phyloP scores from a whole-genome alignment of 2,329 filamentous ascomycete genomes.

The Calonectria multiphialidica region DNA sequence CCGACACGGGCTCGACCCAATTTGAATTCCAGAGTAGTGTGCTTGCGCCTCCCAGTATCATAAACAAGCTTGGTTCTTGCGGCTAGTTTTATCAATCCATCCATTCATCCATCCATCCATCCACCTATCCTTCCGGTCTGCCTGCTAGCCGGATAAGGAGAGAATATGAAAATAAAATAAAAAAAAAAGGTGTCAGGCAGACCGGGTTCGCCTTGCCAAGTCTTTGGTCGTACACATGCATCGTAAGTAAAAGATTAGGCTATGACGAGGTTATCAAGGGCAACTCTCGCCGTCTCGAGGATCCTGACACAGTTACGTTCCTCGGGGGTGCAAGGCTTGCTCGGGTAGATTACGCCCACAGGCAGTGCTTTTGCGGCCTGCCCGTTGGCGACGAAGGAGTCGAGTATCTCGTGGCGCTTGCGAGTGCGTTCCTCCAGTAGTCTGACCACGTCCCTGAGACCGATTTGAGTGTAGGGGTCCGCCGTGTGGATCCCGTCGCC shows the following conservation, averaged over 20 bases:
- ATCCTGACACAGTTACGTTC: constrained; percentile 62
- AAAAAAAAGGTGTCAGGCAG: too few species aligned
- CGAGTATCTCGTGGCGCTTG: constrained; percentile 62
- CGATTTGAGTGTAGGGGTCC: constrained; percentile 52
- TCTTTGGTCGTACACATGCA: neutral
- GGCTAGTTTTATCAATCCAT: neutral
- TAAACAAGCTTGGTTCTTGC: neutral
- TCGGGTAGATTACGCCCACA: constrained; percentile 42
- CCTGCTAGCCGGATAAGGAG: neutral
- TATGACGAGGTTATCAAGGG: constrained; percentile 68
- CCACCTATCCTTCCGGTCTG: neutral
- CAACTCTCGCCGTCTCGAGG: constrained; percentile 65
- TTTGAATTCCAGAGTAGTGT: constrained; percentile 5
- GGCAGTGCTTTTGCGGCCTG: constrained; percentile 40
- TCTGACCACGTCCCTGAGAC: constrained; percentile 66
- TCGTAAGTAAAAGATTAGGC: constrained; percentile 46
- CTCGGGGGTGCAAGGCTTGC: constrained; percentile 45
- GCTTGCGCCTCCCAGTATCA: neutral
- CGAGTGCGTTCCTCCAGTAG: constrained; percentile 65
- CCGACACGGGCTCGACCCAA: neutral
- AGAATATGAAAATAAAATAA: neutral
- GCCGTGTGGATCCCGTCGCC: constrained; percentile 28
- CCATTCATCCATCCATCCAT: too few species aligned
- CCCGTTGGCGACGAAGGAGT: constrained; percentile 58
- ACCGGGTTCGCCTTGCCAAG: neutral